These are phyloP conservation scores for Phaseolus coccineus DNA, from an alignment of 331 rosid genomes.

Conservation along the genomic window DNA sequence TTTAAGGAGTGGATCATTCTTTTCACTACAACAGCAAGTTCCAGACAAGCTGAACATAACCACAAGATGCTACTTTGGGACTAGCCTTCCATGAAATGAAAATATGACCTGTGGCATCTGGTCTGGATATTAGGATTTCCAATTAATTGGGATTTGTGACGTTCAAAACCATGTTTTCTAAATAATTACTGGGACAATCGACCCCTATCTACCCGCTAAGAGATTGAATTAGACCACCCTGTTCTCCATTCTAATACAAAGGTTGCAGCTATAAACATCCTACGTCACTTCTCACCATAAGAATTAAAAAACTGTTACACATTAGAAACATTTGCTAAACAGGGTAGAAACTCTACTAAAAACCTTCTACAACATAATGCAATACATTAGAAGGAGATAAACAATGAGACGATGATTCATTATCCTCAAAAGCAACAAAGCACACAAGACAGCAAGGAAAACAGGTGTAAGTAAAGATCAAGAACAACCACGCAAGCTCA, in stretches of 20 bases:
- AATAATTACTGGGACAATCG: background rate
- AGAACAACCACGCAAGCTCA: background rate
- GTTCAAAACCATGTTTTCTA: background rate
- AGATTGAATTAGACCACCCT: background rate
- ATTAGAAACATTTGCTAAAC: too few relatives aligned
- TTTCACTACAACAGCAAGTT: constrained; percentile 17
- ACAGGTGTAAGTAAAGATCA: background rate
- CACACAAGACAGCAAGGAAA: background rate
- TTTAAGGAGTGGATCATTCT: constrained; percentile 2
- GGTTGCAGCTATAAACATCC: constrained; percentile 23
- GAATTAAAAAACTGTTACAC: too few relatives aligned
- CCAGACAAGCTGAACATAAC: background rate
- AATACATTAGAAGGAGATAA: constrained; percentile 1
- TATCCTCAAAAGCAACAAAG: constrained; percentile 12
- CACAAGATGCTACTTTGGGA: background rate
- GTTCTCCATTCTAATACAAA: constrained; percentile 5
- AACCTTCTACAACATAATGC: constrained; percentile 6
- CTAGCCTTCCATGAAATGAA: background rate
- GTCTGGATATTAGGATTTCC: constrained; percentile 2
- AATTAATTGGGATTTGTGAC: constrained; percentile 6
- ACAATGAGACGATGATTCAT: background rate
- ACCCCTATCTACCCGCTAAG: too few relatives aligned
- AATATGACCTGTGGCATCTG: background rate
- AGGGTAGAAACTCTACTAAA: background rate
- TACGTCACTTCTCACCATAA: background rate